Conservation (phyloP, 495 filamentous ascomycete species). For the Aspergillus asperescens region DNA sequence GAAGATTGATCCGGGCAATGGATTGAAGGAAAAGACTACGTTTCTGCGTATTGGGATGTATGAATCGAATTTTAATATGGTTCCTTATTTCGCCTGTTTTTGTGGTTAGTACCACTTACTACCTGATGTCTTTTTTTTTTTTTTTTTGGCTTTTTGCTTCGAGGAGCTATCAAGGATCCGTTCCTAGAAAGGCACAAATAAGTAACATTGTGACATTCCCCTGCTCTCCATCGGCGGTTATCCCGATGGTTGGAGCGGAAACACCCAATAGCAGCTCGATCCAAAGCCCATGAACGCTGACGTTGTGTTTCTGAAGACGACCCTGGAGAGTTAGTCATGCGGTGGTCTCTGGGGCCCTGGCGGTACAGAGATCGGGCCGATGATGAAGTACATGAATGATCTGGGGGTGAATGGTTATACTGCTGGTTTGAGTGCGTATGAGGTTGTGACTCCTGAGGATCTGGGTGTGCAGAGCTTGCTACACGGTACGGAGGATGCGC, state of each 20-base stretch:
- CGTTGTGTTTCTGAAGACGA: neutral
- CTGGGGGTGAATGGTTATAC: neutral
- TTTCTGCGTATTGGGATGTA: neutral
- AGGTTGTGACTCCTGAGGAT: neutral
- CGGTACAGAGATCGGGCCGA: neutral
- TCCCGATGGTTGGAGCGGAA: neutral
- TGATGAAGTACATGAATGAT: neutral
- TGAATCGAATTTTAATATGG: neutral
- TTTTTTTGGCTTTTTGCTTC: no score
- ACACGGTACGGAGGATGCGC: neutral
- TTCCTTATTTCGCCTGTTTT: neutral
- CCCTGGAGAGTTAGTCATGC: neutral
- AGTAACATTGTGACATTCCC: neutral
- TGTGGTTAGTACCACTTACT: neutral
- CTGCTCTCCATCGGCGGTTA: neutral
- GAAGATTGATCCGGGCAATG: neutral
- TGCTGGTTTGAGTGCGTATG: neutral
- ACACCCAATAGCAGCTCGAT: neutral
- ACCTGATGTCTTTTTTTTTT: no score
- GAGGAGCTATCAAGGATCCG: no score
- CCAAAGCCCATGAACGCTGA: neutral
- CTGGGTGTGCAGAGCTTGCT: neutral
- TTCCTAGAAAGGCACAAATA: neutral
- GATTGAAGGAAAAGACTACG: neutral
- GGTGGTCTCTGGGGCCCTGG: neutral